A percentile compares a stretch with the other conserved stretches of the same genome.
These are phyloP conservation scores for Pyrenophora teres DNA, from an alignment of 2,329 filamentous ascomycete genomes.

Conservation along the genomic window DNA sequence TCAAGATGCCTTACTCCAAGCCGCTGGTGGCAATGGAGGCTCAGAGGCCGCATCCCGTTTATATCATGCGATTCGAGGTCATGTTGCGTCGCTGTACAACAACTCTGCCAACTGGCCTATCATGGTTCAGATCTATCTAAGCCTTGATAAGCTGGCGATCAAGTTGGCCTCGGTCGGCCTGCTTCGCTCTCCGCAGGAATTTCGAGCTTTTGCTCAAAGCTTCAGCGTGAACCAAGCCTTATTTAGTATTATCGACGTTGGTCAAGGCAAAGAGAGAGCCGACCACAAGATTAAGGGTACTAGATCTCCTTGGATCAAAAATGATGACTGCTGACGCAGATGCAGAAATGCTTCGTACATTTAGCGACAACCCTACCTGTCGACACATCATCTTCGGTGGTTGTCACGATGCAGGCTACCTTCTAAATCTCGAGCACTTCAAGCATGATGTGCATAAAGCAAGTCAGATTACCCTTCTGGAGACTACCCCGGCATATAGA, in stretches of 20 bases:
- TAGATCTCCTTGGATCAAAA: background rate
- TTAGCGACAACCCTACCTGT: slow-evolving; percentile 53
- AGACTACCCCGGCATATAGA: slow-evolving; percentile 49
- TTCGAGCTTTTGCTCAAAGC: slow-evolving; percentile 50
- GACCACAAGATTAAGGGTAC: slow-evolving; percentile 54
- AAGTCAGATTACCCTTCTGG: slow-evolving; percentile 52
- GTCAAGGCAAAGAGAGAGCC: slow-evolving; percentile 53
- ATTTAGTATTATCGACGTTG: slow-evolving; percentile 56
- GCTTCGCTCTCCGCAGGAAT: slow-evolving; percentile 46
- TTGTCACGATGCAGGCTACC: slow-evolving; percentile 54
- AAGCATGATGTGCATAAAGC: slow-evolving; percentile 47
- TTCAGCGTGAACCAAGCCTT: slow-evolving; percentile 53
- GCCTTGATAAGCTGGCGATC: slow-evolving; percentile 52
- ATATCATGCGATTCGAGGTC: slow-evolving; percentile 48
- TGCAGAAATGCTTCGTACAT: slow-evolving; percentile 53
- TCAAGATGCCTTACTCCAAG: slow-evolving; percentile 50
- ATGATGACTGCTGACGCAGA: slow-evolving; percentile 7
- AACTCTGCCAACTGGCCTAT: slow-evolving; percentile 51
- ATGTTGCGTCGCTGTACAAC: slow-evolving; percentile 49
- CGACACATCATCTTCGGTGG: slow-evolving; percentile 56
- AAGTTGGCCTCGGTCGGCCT: slow-evolving; percentile 51
- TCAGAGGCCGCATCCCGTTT: slow-evolving; percentile 54
- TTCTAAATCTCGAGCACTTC: slow-evolving; percentile 53
- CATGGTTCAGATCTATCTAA: slow-evolving; percentile 54
- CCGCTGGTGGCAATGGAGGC: slow-evolving; percentile 50